phyloP scores from a whole-genome alignment of 257 asterid genomes.

The Ajuga chamaepitys region DNA sequence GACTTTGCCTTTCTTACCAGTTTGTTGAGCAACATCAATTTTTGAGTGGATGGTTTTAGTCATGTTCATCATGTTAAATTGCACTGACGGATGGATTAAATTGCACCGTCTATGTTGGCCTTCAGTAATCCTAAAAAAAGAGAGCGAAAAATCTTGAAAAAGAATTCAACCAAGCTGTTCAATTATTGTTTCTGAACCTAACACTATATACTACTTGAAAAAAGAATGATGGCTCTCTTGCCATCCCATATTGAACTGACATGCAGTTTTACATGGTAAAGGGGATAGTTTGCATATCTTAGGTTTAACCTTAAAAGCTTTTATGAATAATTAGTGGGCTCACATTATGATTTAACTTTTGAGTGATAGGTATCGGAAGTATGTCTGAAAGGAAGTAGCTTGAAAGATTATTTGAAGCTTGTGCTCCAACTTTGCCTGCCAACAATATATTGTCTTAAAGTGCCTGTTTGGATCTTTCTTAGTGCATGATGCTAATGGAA shows the following conservation, averaged over 20 bases:
- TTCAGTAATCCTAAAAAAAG: neutral
- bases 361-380: neutral
- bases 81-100: neutral
- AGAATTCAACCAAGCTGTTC: no score
- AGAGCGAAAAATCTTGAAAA: neutral
- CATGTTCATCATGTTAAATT: neutral
- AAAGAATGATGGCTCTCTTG: neutral
- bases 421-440: neutral
- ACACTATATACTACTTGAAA: neutral
- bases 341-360: neutral
- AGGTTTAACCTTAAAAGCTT: neutral
- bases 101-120: neutral
- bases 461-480: neutral
- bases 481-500: neutral
- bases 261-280: neutral
- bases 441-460: neutral
- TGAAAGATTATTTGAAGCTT: neutral
- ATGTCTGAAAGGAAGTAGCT: neutral
- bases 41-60: neutral
- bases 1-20: neutral
- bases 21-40: constrained; percentile 1
- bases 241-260: neutral
- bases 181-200: neutral
- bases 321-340: neutral
- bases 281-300: neutral